Evolutionary conservation across 2,329 filamentous ascomycete genomes (phyloP), one percentile per base, ranked within the genome.

Genomic region (Phyllosticta capitalensis): DNA sequence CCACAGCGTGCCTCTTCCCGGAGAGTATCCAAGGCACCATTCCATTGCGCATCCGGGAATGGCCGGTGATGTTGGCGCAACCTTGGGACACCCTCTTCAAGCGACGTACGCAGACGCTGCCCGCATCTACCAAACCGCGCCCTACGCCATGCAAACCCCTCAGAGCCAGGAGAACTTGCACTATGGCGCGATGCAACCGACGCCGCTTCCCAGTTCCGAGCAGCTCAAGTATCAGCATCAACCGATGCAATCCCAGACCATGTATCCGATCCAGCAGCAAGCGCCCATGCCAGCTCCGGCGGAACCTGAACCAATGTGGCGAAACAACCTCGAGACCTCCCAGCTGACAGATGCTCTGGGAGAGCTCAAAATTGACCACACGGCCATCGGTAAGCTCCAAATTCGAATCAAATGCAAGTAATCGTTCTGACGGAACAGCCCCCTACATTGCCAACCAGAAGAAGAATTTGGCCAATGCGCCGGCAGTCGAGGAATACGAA

Each of bases 341-440:
- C 86, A 89, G 67, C 79, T 96, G 2, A 84, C 86, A 12, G 89
- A 95, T 67, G 83, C 94, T 10, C 79, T 97, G 48, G 92, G 92
- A 7, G 88, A 90, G 50, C 79, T 97, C 14, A 92, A 89, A 68
- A 90, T 97, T 66, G 88, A 95, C 62, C 89, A 92, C 68, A 86
- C 84, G 49, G 92, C 91, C 62, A 88, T 91, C 71, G 91, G 89
- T 94, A 79, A 74, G 84, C 64, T 52, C 22, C 21, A 52, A 17
- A 53, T 49, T 20, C 59, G 24, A 61, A 38, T 26, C 52, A 54
- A 53, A 59, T 66, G 59, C 2, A 6, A 9, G 3, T 2, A n/a
- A 4, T 53, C 19, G 12, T 28, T 54, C 63, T 72, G 58, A 69
- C 45, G 22, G 55, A 19, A 33, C 59, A 90, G 90, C 92, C 26